These are phyloP conservation scores for Leptographium lundbergii DNA, from an alignment of 2,329 filamentous ascomycete species.

Conservation along the genomic window DNA sequence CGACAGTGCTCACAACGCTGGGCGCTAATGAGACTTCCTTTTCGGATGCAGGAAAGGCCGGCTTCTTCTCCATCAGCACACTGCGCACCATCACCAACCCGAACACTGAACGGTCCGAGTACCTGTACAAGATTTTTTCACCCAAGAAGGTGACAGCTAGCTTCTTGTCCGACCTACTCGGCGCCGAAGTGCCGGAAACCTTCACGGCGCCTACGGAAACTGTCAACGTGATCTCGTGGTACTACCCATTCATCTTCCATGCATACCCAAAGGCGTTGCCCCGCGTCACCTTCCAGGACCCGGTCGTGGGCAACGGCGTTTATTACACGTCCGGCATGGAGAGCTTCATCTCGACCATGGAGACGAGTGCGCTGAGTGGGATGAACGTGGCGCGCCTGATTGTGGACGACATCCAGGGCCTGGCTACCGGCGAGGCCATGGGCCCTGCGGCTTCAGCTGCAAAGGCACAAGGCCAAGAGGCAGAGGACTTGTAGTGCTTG, in stretches of 20 bases:
- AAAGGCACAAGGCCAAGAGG: neutral
- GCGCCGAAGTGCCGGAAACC: slow-evolving; percentile 30
- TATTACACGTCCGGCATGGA: slow-evolving; percentile 73
- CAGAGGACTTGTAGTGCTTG: neutral
- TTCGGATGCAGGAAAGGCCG: slow-evolving; percentile 52
- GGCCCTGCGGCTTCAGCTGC: neutral
- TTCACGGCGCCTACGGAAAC: slow-evolving; percentile 17
- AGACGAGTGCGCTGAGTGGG: slow-evolving; percentile 86
- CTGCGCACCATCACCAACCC: slow-evolving; percentile 53
- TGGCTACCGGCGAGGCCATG: slow-evolving; percentile 6
- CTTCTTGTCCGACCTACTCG: slow-evolving; percentile 42
- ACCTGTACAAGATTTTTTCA: slow-evolving; percentile 55
- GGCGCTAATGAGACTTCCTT: slow-evolving; percentile 40
- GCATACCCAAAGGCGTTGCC: slow-evolving; percentile 81
- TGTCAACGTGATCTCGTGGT: slow-evolving; percentile 56
- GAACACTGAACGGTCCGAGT: slow-evolving; percentile 37
- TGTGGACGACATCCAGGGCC: slow-evolving; percentile 35
- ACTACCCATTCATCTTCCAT: slow-evolving; percentile 63
- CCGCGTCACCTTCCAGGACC: slow-evolving; percentile 75
- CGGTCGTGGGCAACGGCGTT: slow-evolving; percentile 51
- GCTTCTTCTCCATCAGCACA: slow-evolving; percentile 79
- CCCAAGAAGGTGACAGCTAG: slow-evolving; percentile 36
- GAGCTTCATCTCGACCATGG: slow-evolving; percentile 94
- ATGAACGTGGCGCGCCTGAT: slow-evolving; percentile 68
- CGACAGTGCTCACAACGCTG: slow-evolving; percentile 73